These are phyloP conservation scores for Gastrolobium bilobum DNA, from an alignment of 306 rosid species.

Conservation along the genomic window DNA sequence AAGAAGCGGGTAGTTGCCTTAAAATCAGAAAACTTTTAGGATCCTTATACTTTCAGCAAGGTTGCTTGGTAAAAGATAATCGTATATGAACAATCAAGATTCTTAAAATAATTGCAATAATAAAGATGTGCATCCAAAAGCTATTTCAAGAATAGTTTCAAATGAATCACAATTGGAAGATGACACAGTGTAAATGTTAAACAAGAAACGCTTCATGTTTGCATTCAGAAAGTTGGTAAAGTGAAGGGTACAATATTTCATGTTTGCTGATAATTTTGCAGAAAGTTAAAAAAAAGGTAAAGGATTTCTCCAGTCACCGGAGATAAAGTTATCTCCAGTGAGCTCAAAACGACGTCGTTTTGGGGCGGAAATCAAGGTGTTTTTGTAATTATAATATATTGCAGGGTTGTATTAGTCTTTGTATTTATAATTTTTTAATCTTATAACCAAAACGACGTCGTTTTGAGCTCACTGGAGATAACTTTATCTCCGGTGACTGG, in stretches of 20 bases:
- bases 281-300: conserved; percentile 10
- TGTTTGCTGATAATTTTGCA: neutral
- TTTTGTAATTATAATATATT: no score
- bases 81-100: conserved; percentile 11
- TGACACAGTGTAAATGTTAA: neutral
- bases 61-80: conserved; percentile 10
- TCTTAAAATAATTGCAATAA: neutral
- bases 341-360: no score
- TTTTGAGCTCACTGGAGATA: no score
- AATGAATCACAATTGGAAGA: conserved; percentile 16
- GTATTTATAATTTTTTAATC: no score
- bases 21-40: conserved; percentile 8
- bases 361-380: no score
- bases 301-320: no score
- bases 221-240: conserved; percentile 20
- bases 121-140: neutral
- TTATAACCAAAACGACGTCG: no score
- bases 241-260: neutral
- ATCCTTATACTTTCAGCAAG: conserved; percentile 12
- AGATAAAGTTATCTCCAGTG: no score
- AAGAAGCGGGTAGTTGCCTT: neutral
- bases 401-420: no score
- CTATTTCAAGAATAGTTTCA: neutral
- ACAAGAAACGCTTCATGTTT: neutral
- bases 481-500: no score